Conservation (phyloP, 345 rosid species). For the Camelina sativa region DNA sequence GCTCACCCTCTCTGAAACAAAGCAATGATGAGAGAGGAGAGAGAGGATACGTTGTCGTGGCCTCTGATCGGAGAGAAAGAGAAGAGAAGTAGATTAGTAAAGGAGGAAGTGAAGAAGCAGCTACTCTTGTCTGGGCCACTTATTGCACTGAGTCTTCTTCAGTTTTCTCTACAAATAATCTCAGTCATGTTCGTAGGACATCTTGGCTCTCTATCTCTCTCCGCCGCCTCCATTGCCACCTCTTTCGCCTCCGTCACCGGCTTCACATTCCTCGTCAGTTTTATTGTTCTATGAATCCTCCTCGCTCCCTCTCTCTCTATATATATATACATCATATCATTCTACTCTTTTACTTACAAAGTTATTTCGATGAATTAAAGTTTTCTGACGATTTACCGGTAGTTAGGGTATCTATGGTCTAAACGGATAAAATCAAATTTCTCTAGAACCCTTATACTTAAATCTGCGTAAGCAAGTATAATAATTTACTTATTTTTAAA, state of each 20-base stretch:
- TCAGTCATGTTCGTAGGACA: conserved; percentile 66
- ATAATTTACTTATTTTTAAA: neutral
- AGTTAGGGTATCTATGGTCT: neutral
- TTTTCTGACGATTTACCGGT: neutral
- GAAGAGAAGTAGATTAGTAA: neutral
- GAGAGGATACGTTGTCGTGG: conserved; percentile 12
- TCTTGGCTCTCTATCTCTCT: conserved; percentile 61
- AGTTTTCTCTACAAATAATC: conserved; percentile 40
- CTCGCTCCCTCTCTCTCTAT: neutral
- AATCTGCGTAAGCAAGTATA: neutral
- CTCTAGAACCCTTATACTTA: neutral
- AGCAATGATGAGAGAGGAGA: conserved; percentile 22
- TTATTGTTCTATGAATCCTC: neutral
- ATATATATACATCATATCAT: neutral
- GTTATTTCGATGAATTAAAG: neutral
- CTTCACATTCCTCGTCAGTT: conserved; percentile 52
- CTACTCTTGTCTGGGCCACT: conserved; percentile 39
- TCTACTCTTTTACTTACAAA: neutral
- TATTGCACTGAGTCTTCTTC: conserved; percentile 38
- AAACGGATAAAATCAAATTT: neutral
- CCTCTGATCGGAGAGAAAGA: conserved; percentile 31
- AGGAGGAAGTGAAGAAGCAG: conserved; percentile 46
- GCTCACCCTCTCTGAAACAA: neutral
- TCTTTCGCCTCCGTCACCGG: conserved; percentile 57
- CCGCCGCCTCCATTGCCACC: conserved; percentile 58